Percentiles rank a stretch among this genome's conserved stretches.
Evolutionary conservation across 2,329 filamentous ascomycete species (phyloP).

Genomic region (Alternaria sp.): DNA sequence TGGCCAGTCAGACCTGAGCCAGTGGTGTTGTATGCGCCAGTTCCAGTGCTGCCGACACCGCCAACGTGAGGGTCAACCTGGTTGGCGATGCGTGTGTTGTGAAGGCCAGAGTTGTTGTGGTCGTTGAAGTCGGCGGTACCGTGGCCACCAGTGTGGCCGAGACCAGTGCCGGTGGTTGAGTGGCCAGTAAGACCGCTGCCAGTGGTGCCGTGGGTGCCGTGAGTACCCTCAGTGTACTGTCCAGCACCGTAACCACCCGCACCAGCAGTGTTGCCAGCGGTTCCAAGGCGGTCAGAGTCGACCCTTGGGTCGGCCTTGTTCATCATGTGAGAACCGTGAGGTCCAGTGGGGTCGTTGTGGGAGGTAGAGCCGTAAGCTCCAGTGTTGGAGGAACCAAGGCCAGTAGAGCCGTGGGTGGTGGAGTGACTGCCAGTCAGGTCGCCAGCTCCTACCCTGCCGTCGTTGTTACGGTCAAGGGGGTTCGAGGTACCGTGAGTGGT

Average conservation of each 20-base stretch:
- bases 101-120: slow-evolving; percentile 51
- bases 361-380: slow-evolving; percentile 19
- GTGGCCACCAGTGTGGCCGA: slow-evolving; percentile 1
- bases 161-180: slow-evolving; percentile 13
- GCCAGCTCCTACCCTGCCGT: too few relatives aligned
- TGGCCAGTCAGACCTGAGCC: slow-evolving; percentile 1
- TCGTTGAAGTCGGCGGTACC: slow-evolving; percentile 29
- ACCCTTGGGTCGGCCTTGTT: slow-evolving; percentile 51
- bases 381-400: slow-evolving; percentile 4
- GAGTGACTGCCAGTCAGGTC: too few relatives aligned
- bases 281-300: slow-evolving; percentile 47
- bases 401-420: slow-evolving; percentile 4
- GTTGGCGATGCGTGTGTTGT: slow-evolving; percentile 31
- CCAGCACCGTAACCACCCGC: slow-evolving; percentile 28
- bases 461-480: too few relatives aligned
- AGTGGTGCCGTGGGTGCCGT: slow-evolving; percentile 18
- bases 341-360: slow-evolving; percentile 27
- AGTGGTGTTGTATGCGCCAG: slow-evolving; percentile 4
- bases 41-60: not conserved
- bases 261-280: slow-evolving; percentile 35
- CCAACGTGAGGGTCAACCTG: slow-evolving; percentile 44
- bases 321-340: slow-evolving; percentile 9
- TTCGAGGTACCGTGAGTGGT: too few relatives aligned
- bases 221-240: slow-evolving; percentile 18
- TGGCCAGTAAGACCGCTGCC: slow-evolving; percentile 16